Evolutionary conservation across 257 asterid genomes (phyloP), one percentile per base, ranked within the genome.

Genomic region (Rubia yunnanensis): DNA sequence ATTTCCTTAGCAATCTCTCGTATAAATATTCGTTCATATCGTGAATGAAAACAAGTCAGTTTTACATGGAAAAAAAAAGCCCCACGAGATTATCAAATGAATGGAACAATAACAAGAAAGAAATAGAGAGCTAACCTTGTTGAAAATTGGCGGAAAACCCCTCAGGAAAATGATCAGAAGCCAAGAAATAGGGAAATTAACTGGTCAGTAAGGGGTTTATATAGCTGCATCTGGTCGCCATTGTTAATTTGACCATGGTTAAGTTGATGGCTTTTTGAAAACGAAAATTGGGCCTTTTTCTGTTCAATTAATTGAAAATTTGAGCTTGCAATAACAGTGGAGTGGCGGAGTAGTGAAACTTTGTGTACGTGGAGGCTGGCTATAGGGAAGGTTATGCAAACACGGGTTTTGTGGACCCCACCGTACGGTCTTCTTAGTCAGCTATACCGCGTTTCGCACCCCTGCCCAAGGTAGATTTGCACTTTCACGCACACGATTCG

Each of bases 221-320:
- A 82, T 82, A 77, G 46, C 54, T 10, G 49, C 17, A 11, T 5
- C 32, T 20, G 22, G 23, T 60, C 66, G 48, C 72, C 10, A 70
- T 46, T 68, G 78, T 56, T 80, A 73, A 54, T 53, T 64, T 66
- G 31, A 84, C 82, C 70, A 52, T 55, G 81, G 70, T 80, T 76
- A 28, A 62, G 73, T 55, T 13, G 60, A 10, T 0, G 34, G 10
- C 31, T 6, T 22, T 54, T 22, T 54, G 60, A 54, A 24, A 54
- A 13, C 20, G 53, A 46, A 14, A 0, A 1, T 46, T 54, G 3
- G 10, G 2, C 6, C 15, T 10, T 11, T 11, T 26, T 24, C 7
- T 56, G 3, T 55, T 26, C 28, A 10, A 6, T 18, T 5, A 54
- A 23, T 30, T 58, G 49, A 0, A 41, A 41, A 41, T 11, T 14